These are phyloP conservation scores for Inga oerstediana DNA, from an alignment of 306 rosid genomes.

Conservation along the genomic window DNA sequence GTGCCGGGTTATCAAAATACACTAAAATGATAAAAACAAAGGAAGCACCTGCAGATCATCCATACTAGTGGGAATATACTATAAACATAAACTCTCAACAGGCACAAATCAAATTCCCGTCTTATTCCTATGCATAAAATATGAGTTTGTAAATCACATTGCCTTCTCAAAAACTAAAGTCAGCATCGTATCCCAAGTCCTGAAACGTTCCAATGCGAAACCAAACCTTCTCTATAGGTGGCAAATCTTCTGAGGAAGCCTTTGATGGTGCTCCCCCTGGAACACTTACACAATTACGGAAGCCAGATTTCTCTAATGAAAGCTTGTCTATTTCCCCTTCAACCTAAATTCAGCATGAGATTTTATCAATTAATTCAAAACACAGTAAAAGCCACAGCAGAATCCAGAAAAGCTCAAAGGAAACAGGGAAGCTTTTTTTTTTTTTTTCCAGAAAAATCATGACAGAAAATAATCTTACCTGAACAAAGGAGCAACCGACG, in stretches of 20 bases:
- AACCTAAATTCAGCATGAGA: constrained; percentile 56
- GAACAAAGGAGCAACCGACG: no score
- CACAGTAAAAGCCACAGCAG: no score
- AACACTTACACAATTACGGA: constrained; percentile 85
- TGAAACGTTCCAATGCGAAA: not conserved
- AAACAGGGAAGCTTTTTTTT: no score
- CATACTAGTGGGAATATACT: not conserved
- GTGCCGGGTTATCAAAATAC: not conserved
- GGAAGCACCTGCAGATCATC: not conserved
- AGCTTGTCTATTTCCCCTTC: constrained; percentile 97
- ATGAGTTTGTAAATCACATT: not conserved
- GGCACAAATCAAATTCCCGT: not conserved
- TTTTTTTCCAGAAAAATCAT: no score
- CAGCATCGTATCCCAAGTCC: not conserved
- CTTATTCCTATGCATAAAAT: not conserved
- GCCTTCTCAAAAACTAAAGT: not conserved
- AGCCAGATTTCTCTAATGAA: constrained; percentile 90
- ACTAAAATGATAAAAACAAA: not conserved
- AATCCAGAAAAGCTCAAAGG: no score
- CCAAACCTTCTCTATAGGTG: constrained; percentile 73
- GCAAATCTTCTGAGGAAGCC: constrained; percentile 62
- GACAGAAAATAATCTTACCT: no score
- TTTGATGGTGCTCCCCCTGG: constrained; percentile 85
- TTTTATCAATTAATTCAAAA: not conserved
- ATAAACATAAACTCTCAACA: not conserved